phyloP scores from a whole-genome alignment of 106 monocot genomes.

The Allium fistulosum region DNA sequence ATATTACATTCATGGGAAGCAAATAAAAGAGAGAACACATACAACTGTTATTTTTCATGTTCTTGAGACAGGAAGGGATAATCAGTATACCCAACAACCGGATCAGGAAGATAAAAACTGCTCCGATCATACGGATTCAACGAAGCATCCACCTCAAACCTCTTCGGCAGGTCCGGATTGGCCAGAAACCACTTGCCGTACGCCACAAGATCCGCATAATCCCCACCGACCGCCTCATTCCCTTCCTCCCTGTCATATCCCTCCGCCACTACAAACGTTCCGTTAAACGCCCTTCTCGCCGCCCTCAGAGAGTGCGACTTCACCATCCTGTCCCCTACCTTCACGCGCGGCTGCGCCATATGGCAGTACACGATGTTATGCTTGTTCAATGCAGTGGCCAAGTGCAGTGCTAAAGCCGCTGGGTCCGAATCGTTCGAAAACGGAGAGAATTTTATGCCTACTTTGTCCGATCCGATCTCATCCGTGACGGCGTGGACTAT shows the following conservation, averaged over 20 bases:
- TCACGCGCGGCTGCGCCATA: constrained; percentile 50
- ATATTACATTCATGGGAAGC: no score
- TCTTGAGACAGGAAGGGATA: constrained; percentile 30
- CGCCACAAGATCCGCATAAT: constrained; percentile 43
- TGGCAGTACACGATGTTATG: constrained; percentile 32
- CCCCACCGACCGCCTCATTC: constrained; percentile 18
- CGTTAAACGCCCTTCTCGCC: constrained; percentile 33
- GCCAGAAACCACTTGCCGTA: constrained; percentile 43
- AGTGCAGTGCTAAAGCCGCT: constrained; percentile 30
- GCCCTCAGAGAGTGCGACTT: constrained; percentile 21
- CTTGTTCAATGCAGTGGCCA: constrained; percentile 41
- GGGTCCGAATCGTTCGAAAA: constrained; percentile 51
- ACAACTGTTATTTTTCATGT: no score
- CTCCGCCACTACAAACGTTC: constrained; percentile 37
- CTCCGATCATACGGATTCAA: constrained; percentile 35
- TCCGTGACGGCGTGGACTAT: constrained; percentile 34
- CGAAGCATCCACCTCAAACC: constrained; percentile 38
- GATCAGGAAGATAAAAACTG: constrained; percentile 42
- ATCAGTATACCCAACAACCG: constrained; percentile 46
- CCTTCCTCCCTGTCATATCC: constrained; percentile 50
- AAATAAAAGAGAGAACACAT: no score
- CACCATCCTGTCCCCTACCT: constrained; percentile 18
- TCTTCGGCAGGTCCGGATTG: constrained; percentile 41
- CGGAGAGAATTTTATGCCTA: constrained; percentile 54
- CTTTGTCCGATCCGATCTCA: constrained; percentile 50